Conservation (phyloP, 331 rosid species). For the Pyracantha coccinea region DNA sequence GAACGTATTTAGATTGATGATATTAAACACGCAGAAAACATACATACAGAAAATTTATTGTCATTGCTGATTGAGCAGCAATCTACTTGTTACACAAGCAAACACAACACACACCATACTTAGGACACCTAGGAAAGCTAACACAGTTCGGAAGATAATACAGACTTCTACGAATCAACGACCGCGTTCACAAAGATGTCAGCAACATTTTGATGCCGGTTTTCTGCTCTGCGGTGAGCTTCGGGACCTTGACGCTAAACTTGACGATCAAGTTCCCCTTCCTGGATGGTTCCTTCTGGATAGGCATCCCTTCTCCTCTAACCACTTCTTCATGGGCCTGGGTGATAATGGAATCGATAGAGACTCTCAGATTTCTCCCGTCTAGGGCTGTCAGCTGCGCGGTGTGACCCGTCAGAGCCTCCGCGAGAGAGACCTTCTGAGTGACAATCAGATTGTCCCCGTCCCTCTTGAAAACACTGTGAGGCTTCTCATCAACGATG, state of each 20-base stretch:
- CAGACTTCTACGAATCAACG: slow-evolving; percentile 2
- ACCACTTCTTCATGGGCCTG: slow-evolving; percentile 70
- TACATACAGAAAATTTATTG: too few relatives aligned
- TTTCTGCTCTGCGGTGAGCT: slow-evolving; percentile 82
- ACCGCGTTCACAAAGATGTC: slow-evolving; percentile 25
- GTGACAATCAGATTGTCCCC: slow-evolving; percentile 70
- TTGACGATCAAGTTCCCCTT: slow-evolving; percentile 67
- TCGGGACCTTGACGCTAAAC: slow-evolving; percentile 78
- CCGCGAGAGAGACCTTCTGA: slow-evolving; percentile 58
- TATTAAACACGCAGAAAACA: background rate
- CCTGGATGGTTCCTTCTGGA: slow-evolving; percentile 71
- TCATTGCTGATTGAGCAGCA: background rate
- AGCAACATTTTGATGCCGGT: slow-evolving; percentile 55
- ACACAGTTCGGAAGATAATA: background rate
- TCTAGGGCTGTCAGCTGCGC: slow-evolving; percentile 68
- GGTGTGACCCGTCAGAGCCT: slow-evolving; percentile 72
- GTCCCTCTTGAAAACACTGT: slow-evolving; percentile 59
- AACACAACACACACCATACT: background rate
- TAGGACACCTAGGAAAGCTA: background rate
- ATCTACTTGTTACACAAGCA: background rate
- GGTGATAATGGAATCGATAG: slow-evolving; percentile 43
- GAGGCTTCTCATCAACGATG: slow-evolving; percentile 82
- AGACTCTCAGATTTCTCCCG: slow-evolving; percentile 49
- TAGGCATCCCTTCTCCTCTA: slow-evolving; percentile 87
- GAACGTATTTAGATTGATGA: background rate